Evolutionary conservation across 176 grass and related monocot genomes (phyloP).

Genomic region (Cymbopogon citratus): DNA sequence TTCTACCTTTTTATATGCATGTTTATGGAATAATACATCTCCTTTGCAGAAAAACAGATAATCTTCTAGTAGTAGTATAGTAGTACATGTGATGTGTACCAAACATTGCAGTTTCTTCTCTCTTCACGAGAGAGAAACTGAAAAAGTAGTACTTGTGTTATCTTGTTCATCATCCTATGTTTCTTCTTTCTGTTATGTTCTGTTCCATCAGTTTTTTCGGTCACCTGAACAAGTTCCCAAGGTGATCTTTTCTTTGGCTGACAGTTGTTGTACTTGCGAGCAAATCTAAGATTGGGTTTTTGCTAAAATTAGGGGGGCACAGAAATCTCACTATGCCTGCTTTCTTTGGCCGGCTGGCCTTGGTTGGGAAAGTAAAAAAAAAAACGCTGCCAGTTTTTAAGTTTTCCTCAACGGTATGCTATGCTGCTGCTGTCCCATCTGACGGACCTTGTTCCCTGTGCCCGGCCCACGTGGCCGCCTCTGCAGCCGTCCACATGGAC

Average conservation of each 20-base stretch:
- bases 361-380: constrained; percentile 20
- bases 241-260: background rate
- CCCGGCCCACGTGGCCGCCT: constrained; percentile 22
- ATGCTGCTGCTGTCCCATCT: constrained; percentile 12
- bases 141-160: background rate
- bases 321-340: background rate
- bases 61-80: background rate
- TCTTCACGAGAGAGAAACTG: background rate
- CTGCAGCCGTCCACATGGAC: constrained; percentile 44
- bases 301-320: constrained; percentile 37
- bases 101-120: constrained; percentile 15
- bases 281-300: constrained; percentile 22
- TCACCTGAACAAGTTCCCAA: background rate
- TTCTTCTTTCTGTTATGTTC: background rate
- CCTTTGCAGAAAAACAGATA: background rate
- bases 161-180: background rate
- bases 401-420: constrained; percentile 45
- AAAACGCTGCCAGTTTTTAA: constrained; percentile 28
- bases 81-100: background rate
- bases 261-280: constrained; percentile 20
- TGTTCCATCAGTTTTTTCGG: too few species aligned
- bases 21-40: background rate
- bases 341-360: background rate
- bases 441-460: constrained; percentile 22
- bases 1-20: background rate